These are phyloP conservation scores for Ophiostoma triangulosporum DNA, from an alignment of 2,329 filamentous ascomycete genomes.

Conservation along the genomic window DNA sequence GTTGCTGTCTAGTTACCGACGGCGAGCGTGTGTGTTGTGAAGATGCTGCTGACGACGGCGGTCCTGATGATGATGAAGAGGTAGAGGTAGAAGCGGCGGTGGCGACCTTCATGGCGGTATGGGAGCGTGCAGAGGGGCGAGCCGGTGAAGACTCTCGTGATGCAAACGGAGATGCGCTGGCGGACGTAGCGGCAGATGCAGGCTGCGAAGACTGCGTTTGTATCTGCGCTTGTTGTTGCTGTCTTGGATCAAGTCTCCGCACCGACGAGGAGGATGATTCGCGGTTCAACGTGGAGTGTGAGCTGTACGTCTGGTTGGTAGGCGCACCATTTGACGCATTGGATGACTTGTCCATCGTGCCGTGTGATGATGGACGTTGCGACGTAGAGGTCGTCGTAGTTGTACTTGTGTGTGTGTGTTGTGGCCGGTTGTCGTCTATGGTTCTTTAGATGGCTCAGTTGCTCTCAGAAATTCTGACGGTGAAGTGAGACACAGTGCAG, in stretches of 20 bases:
- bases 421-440: background rate
- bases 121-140: slow-evolving; percentile 23
- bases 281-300: slow-evolving; percentile 16
- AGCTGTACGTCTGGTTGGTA: slow-evolving; percentile 13
- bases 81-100: slow-evolving; percentile 16
- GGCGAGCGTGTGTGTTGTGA: slow-evolving; percentile 4
- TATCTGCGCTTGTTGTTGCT: slow-evolving; percentile 9
- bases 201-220: slow-evolving; percentile 1
- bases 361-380: slow-evolving; percentile 11
- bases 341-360: slow-evolving; percentile 23
- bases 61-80: background rate
- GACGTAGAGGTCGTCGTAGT: background rate
- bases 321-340: slow-evolving; percentile 19
- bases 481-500: slow-evolving; percentile 5
- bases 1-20: slow-evolving; percentile 19
- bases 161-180: slow-evolving; percentile 20
- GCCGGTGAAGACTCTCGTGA: slow-evolving; percentile 36
- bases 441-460: slow-evolving; percentile 2
- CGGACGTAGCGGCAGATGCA: slow-evolving; percentile 19
- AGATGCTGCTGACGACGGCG: slow-evolving; percentile 1
- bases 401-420: slow-evolving; percentile 1
- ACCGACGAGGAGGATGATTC: slow-evolving; percentile 16
- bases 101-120: slow-evolving; percentile 16
- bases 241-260: slow-evolving; percentile 13
- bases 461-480: slow-evolving; percentile 7